These are phyloP conservation scores for Curvularia spicifera DNA, from an alignment of 2,329 filamentous ascomycete genomes.

Conservation along the genomic window DNA sequence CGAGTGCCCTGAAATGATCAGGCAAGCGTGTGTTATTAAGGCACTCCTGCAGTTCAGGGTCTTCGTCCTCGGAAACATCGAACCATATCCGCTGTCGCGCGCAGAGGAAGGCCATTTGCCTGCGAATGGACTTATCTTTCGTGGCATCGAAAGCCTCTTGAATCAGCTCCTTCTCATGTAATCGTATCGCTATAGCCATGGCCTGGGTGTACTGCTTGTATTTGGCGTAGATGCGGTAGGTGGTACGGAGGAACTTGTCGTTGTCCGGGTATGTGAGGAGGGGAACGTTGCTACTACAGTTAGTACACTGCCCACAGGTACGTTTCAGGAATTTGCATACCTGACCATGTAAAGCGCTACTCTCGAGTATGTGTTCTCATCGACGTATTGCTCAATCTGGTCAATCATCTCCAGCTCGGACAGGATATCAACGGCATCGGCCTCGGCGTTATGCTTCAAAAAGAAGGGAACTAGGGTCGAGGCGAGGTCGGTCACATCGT, in stretches of 20 bases:
- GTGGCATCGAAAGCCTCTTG: constrained; percentile 80
- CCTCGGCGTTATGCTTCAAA: constrained; percentile 95
- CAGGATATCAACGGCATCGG: constrained; percentile 94
- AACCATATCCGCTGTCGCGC: constrained; percentile 89
- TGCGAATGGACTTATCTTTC: constrained; percentile 80
- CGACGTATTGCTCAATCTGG: constrained; percentile 83
- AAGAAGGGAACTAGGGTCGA: constrained; percentile 89
- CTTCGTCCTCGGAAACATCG: constrained; percentile 73
- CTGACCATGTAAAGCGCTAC: constrained; percentile 97
- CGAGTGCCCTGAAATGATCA: constrained; percentile 91
- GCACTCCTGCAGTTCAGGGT: constrained; percentile 78
- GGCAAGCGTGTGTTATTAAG: constrained; percentile 86
- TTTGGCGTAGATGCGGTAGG: constrained; percentile 90
- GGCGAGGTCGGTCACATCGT: constrained; percentile 85
- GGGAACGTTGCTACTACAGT: constrained; percentile 78
- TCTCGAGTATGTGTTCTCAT: constrained; percentile 89
- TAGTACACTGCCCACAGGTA: constrained; percentile 19
- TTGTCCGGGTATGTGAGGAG: constrained; percentile 97
- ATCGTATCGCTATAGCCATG: constrained; percentile 88
- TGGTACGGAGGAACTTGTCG: constrained; percentile 89
- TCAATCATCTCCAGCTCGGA: constrained; percentile 98
- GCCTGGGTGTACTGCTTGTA: constrained; percentile 95
- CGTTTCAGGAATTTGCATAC: constrained; percentile 34
- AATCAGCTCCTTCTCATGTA: constrained; percentile 88
- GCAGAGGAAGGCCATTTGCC: constrained; percentile 92